Base-by-base conservation (phyloP, 1,139 yeast genomes). In the Nakaseomyces nivariensis region DNA sequence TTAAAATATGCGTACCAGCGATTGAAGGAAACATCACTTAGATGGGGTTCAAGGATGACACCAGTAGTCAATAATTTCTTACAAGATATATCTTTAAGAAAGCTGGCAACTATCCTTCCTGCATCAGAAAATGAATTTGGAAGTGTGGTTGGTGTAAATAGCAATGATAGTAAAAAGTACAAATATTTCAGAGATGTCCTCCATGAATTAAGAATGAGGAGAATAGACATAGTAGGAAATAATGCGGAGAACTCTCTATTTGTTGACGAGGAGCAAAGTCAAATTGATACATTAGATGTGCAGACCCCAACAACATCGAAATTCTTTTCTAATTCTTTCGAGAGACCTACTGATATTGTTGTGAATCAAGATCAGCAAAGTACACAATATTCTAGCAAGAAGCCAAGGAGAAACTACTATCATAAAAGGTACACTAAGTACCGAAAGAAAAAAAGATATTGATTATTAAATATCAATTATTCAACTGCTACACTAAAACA, bases 81-180 rank as follows among this genome's bases (percentile, higher is more conserved):
- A 4, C 67, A 76, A 1, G 82, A 80, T 53, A 66, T 63, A 0
- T 68, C 81, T 0, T 61, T 83, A 47, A 73, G 72, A 54, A 80
- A 78, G 48, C 73, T 82, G 75, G 81, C 86, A 0, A 61, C 66
- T 22, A 68, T 67, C 43, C 64, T 83, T 34, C 90, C 90, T 0
- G 70, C 74, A 1, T 74, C 74, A 13, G 75, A 75, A 50, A 64
- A 61, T n/a, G 85, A 77, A 46, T 82, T 73, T 62, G 64, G 70
- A 6, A 67, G 65, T 47, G 59, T 80, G 33, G 64, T 66, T 2
- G 78, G 72, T 9, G 67, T 76, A 17, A 63, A 66, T 11, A 66
- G 65, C 38, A 71, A 66, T 9, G 80, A 78, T 51, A 58, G 63
- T 38, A 70, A 66, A 4, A 71, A 73, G 56, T 83, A 75, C 58